These are phyloP conservation scores for Gonium pectorale DNA, from an alignment of 139 green algal genomes.

Conservation along the genomic window DNA sequence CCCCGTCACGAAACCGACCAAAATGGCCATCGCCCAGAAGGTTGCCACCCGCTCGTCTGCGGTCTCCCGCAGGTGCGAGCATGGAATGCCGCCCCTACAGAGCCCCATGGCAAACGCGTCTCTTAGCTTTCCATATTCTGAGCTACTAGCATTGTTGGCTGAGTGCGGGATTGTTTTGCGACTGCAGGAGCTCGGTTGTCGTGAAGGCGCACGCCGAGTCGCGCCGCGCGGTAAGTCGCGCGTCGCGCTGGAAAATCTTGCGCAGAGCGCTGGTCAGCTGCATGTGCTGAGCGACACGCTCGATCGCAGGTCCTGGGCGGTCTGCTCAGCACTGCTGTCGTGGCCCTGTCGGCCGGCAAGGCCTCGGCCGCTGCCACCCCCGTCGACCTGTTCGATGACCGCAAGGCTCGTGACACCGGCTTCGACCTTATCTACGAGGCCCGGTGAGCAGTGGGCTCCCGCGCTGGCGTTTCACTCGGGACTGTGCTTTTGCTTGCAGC, in stretches of 20 bases:
- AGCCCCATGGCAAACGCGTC: too few species aligned
- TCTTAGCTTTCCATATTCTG: too few species aligned
- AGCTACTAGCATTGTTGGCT: too few species aligned
- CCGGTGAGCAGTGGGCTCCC: not conserved
- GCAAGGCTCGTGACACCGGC: slow-evolving; percentile 66
- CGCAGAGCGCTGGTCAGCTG: not conserved
- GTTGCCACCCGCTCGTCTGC: slow-evolving; percentile 15
- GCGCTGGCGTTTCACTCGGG: not conserved
- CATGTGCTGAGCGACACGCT: not conserved
- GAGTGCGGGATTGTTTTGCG: too few species aligned
- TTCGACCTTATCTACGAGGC: slow-evolving; percentile 95
- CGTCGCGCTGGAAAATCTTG: not conserved
- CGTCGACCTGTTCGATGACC: slow-evolving; percentile 88
- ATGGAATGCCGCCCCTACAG: too few species aligned
- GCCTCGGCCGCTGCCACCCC: slow-evolving; percentile 65
- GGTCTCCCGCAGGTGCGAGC: slow-evolving; percentile 22
- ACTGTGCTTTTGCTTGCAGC: not conserved
- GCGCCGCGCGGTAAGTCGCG: slow-evolving; percentile 65
- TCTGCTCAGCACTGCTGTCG: slow-evolving; percentile 72
- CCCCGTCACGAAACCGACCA: not conserved
- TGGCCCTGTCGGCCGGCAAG: slow-evolving; percentile 56
- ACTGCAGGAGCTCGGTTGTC: slow-evolving; percentile 57
- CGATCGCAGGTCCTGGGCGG: slow-evolving; percentile 72
- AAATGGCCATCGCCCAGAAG: slow-evolving; percentile 47
- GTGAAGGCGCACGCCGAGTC: slow-evolving; percentile 70